Evolutionary conservation across 2,329 filamentous ascomycete genomes (phyloP).

Genomic region (Chaetoscypha palmicola): DNA sequence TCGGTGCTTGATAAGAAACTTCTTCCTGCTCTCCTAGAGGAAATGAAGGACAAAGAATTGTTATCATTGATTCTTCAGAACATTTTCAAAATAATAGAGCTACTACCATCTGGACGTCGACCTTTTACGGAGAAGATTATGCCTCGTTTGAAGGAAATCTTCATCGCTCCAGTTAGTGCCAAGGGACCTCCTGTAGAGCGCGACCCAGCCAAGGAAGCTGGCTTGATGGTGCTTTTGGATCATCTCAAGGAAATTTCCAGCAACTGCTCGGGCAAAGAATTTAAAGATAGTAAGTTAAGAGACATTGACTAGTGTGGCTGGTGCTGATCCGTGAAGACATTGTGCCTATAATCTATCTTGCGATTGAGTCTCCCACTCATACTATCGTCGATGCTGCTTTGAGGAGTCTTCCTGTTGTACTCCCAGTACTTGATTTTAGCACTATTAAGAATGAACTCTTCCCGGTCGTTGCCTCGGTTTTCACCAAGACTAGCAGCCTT

Average conservation of each 20-base stretch:
- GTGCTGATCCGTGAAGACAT: conserved; percentile 54
- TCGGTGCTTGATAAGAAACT: conserved; percentile 94
- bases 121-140: conserved; percentile 80
- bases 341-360: conserved; percentile 74
- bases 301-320: conserved; percentile 4
- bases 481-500: conserved; percentile 86
- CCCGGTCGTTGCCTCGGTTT: conserved; percentile 82
- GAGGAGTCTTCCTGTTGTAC: conserved; percentile 67
- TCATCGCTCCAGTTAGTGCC: conserved; percentile 55
- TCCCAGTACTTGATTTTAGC: conserved; percentile 87
- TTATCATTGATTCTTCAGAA: conserved; percentile 83
- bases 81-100: conserved; percentile 79
- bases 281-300: conserved; percentile 69
- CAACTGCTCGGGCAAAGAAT: conserved; percentile 84
- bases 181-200: conserved; percentile 52
- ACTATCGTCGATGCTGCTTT: conserved; percentile 82
- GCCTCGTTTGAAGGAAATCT: conserved; percentile 77
- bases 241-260: conserved; percentile 68
- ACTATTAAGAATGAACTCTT: conserved; percentile 97
- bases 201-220: conserved; percentile 78
- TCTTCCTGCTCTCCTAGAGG: conserved; percentile 79
- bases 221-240: conserved; percentile 84
- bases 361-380: conserved; percentile 83
- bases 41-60: conserved; percentile 86
- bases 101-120: conserved; percentile 69